A percentile compares a stretch with the other conserved stretches of the same genome.
Conservation (phyloP, 495 filamentous ascomycete species). For the Lichina pygmaea region DNA sequence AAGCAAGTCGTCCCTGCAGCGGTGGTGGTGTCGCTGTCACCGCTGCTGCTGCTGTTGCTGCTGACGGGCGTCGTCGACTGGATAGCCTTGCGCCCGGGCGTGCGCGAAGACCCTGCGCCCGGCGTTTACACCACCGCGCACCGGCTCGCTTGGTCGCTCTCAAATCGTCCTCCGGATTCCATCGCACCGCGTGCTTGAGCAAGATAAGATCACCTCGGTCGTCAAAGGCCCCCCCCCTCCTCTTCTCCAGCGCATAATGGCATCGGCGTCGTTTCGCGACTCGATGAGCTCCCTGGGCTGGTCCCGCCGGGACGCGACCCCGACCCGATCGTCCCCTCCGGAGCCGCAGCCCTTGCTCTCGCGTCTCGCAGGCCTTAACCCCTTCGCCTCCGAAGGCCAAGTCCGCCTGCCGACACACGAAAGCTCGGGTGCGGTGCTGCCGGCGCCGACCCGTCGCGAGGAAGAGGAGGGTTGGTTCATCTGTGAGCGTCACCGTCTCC, state of each 20-base stretch:
- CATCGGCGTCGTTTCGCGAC: conserved; percentile 69
- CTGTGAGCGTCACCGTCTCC: conserved; percentile 35
- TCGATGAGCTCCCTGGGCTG: conserved; percentile 88
- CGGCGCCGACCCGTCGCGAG: conserved; percentile 59
- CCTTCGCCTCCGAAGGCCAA: conserved; percentile 72
- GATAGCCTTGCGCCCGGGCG: too few relatives aligned
- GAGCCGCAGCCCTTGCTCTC: conserved; percentile 48
- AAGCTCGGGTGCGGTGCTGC: conserved; percentile 58
- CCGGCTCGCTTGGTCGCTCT: too few relatives aligned
- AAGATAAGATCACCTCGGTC: too few relatives aligned
- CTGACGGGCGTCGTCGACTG: too few relatives aligned
- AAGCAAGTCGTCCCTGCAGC: too few relatives aligned
- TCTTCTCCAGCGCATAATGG: conserved; percentile 32
- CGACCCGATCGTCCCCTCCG: conserved; percentile 51
- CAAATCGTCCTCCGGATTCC: too few relatives aligned
- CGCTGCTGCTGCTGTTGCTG: too few relatives aligned
- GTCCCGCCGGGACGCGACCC: conserved; percentile 44
- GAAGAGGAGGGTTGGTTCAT: conserved; percentile 93
- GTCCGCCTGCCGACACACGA: conserved; percentile 74
- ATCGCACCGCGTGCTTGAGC: too few relatives aligned
- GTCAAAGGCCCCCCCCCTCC: too few relatives aligned
- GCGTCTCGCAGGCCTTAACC: conserved; percentile 64
- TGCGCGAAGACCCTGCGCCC: too few relatives aligned
- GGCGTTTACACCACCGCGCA: too few relatives aligned
- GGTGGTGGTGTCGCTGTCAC: too few relatives aligned